phyloP scores from a whole-genome alignment of 208 protist species.

The Strigomonas galati region DNA sequence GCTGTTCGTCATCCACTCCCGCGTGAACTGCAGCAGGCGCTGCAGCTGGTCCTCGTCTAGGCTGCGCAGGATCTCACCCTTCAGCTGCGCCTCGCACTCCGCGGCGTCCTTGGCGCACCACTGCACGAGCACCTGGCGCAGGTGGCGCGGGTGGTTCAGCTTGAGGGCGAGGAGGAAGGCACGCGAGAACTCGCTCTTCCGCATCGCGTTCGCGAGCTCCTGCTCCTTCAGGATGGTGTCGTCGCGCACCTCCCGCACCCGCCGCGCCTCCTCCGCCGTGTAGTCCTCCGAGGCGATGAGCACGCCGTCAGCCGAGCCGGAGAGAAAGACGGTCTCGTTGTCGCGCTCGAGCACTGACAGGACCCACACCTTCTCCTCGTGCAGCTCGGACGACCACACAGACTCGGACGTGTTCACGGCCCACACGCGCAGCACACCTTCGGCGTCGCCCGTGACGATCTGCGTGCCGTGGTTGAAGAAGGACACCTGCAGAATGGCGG shows the following conservation, averaged over 20 bases:
- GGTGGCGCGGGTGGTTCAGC: slow-evolving; percentile 85
- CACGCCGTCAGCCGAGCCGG: slow-evolving; percentile 86
- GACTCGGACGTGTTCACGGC: slow-evolving; percentile 70
- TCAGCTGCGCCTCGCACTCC: slow-evolving; percentile 63
- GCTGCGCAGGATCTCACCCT: slow-evolving; percentile 44
- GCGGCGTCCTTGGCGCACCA: slow-evolving; percentile 60
- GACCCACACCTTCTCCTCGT: slow-evolving; percentile 86
- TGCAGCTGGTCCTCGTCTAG: slow-evolving; percentile 62
- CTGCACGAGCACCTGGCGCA: slow-evolving; percentile 73
- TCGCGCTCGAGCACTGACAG: slow-evolving; percentile 39
- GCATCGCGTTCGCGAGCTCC: slow-evolving; percentile 79
- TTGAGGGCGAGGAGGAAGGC: slow-evolving; percentile 81
- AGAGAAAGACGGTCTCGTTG: slow-evolving; percentile 52
- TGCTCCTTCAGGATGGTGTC: slow-evolving; percentile 80
- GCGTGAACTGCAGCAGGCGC: slow-evolving; percentile 84
- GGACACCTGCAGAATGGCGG: slow-evolving; percentile 70
- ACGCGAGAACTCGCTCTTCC: slow-evolving; percentile 65
- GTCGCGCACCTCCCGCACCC: slow-evolving; percentile 54
- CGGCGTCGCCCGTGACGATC: slow-evolving; percentile 78
- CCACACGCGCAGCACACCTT: slow-evolving; percentile 91
- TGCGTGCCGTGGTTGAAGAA: slow-evolving; percentile 90
- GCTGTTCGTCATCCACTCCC: slow-evolving; percentile 91
- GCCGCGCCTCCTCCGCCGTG: slow-evolving; percentile 82
- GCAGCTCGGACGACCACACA: slow-evolving; percentile 75
- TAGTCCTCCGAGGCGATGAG: slow-evolving; percentile 85